Base-by-base conservation (phyloP, 495 filamentous ascomycete species). In the Neurospora sp. region DNA sequence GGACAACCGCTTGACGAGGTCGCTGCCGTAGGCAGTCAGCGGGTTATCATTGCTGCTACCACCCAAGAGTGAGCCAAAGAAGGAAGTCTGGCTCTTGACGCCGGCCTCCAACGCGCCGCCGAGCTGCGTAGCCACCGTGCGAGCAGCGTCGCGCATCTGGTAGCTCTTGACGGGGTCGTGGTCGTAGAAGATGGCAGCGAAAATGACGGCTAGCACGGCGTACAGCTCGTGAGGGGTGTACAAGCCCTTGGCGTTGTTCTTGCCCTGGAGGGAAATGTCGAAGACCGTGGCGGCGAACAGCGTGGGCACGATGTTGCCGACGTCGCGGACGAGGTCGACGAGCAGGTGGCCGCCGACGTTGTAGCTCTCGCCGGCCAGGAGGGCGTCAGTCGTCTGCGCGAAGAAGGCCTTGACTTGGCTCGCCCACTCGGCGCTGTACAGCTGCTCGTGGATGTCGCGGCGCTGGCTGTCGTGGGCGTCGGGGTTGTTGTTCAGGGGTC, bases 161-260 rank as follows among this genome's bases (percentile, higher is more conserved):
- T 88, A 89, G 10, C 83, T 82, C 73, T 86, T 86, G 68, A 81
- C 82, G 0, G 86, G 80, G 61, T 89, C 88, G 1, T 80, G 71
- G 27, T 85, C 82, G 42, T 78, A 81, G 77, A 86, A 89, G 65
- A 89, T 80, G 38, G 77, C 78, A 18, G 79, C 82, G 77, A 89
- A 94, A 71, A 94, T 86, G 38, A 90, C 84, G 1, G 91, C 85
- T 8, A 96, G 82, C n/a, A 90, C 88, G 80, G 88, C 89, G 80
- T 93, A 94, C 73, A 96, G 81, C 81, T 96, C 92, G 44, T 94
- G 88, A 75, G 92, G 91, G 9, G 89, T 92, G 82, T 93, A 94
- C 41, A 93, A 81, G 6, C 91, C 92, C 73, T 86, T 87, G 12
- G 89, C 85, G 76, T 90, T 88, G 38, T 89, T 86, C 73, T 89